Evolutionary conservation across 352 stramenopile species (phyloP).

Genomic region (Peronospora tabacina): DNA sequence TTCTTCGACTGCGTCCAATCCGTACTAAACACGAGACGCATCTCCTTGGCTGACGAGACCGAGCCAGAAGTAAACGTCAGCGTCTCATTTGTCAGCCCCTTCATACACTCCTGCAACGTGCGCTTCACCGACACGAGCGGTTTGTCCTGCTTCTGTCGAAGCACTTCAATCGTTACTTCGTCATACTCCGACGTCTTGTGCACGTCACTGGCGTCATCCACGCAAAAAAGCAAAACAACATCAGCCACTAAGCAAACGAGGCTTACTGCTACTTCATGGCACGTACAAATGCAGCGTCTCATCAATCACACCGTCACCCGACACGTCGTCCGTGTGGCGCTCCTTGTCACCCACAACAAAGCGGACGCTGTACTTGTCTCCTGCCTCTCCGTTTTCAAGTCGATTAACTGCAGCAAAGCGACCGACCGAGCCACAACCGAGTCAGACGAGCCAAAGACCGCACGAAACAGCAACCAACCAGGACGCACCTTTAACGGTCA

Average conservation of each 20-base stretch:
- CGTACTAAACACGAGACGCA: conserved; percentile 22
- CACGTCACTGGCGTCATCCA: conserved; percentile 29
- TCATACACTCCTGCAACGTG: conserved; percentile 27
- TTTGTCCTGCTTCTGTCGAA: conserved; percentile 35
- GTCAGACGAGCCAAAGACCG: background rate
- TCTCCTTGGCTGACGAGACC: conserved; percentile 11
- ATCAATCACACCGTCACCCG: conserved; percentile 23
- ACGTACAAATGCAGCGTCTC: conserved; percentile 40
- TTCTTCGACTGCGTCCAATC: conserved; percentile 14
- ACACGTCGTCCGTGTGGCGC: conserved; percentile 20
- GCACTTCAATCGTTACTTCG: conserved; percentile 40
- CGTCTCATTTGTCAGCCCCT: conserved; percentile 19
- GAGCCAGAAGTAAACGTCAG: conserved; percentile 34
- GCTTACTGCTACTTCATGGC: background rate
- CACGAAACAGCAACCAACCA: background rate
- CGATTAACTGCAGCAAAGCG: conserved; percentile 25
- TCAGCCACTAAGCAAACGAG: conserved; percentile 8
- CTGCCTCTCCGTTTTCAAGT: conserved; percentile 11
- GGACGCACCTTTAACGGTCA: conserved; percentile 32
- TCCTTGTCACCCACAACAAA: conserved; percentile 24
- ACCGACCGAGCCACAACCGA: conserved; percentile 1
- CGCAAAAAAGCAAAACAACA: conserved; percentile 12
- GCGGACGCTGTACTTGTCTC: conserved; percentile 20
- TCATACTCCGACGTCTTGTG: conserved; percentile 22
- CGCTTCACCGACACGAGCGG: conserved; percentile 28